phyloP scores from a whole-genome alignment of 805 yeast species.

The Monosporozyma servazzii region DNA sequence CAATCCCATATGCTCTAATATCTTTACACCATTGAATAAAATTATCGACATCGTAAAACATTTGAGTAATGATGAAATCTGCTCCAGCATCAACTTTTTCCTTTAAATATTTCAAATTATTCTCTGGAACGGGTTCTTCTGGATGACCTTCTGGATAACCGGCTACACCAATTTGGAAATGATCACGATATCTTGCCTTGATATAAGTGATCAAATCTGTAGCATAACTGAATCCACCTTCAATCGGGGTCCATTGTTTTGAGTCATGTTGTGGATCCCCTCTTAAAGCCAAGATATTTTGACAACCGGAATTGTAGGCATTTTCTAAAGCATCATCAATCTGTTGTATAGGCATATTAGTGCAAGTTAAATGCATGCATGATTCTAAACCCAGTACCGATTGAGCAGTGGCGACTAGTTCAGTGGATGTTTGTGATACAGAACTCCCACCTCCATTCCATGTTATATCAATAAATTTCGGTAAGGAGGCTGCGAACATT shows the following conservation, averaged over 20 bases:
- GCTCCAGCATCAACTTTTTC: conserved; percentile 94
- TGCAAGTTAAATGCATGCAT: conserved; percentile 96
- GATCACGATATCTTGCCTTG: conserved; percentile 66
- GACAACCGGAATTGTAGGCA: conserved; percentile 89
- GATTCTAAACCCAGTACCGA: conserved; percentile 88
- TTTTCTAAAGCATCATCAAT: conserved; percentile 78
- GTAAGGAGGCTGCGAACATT: conserved; percentile 78
- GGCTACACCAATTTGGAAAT: conserved; percentile 92
- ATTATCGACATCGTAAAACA: conserved; percentile 89
- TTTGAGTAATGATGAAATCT: conserved; percentile 86
- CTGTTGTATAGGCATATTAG: conserved; percentile 76
- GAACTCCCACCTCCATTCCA: conserved; percentile 96
- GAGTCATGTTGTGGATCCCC: conserved; percentile 84
- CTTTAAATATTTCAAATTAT: conserved; percentile 52
- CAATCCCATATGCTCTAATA: conserved; percentile 63
- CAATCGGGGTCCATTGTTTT: conserved; percentile 37
- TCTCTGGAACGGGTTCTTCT: conserved; percentile 52
- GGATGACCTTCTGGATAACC: conserved; percentile 98
- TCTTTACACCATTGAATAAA: conserved; percentile 74
- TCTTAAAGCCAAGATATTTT: conserved; percentile 84
- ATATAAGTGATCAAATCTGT: conserved; percentile 77
- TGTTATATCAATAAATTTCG: conserved; percentile 88
- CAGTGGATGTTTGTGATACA: conserved; percentile 72
- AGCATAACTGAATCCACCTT: conserved; percentile 77
- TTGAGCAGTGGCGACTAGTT: conserved; percentile 85